Conservation (phyloP, 768 basidiomycete genomes). For the Boletus sp. region DNA sequence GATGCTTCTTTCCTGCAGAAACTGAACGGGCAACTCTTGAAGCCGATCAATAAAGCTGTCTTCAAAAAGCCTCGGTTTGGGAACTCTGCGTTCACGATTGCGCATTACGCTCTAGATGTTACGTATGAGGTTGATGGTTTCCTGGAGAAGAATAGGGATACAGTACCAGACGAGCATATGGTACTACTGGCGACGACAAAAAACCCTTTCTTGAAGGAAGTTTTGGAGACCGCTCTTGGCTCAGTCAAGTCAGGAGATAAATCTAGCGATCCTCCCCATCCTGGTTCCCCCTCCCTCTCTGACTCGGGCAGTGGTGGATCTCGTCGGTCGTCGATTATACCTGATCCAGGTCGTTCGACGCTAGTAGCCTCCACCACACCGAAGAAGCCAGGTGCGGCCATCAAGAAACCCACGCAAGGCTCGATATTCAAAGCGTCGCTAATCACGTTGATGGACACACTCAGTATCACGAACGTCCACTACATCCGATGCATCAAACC, state of each 20-base stretch:
- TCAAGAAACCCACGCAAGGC: conserved; percentile 94
- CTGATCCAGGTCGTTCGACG: conserved; percentile 78
- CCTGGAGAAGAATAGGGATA: conserved; percentile 98
- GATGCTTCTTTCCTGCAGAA: conserved; percentile 93
- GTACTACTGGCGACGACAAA: conserved; percentile 78
- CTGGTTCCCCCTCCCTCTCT: conserved; percentile 72
- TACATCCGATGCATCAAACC: conserved; percentile 99
- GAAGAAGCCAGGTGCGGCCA: conserved; percentile 64
- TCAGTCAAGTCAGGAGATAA: conserved; percentile 62
- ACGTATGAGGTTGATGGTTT: conserved; percentile 99
- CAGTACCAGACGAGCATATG: conserved; percentile 98
- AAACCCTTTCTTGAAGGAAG: conserved; percentile 92
- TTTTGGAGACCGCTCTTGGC: conserved; percentile 84
- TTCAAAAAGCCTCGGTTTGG: conserved; percentile 99
- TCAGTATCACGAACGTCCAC: conserved; percentile 96
- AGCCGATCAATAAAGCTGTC: conserved; percentile 79
- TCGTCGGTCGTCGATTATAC: conserved; percentile 79
- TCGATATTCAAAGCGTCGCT: conserved; percentile 97
- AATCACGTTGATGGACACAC: conserved; percentile 93
- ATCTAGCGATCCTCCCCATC: conserved; percentile 47
- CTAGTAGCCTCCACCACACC: conserved; percentile 52
- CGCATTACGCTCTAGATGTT: conserved; percentile 97
- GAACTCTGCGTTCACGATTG: conserved; percentile 94
- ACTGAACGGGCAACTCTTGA: conserved; percentile 78
- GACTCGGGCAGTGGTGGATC: conserved; percentile 76